Conservation (phyloP, 768 basidiomycete species). For the Suillus plorans region DNA sequence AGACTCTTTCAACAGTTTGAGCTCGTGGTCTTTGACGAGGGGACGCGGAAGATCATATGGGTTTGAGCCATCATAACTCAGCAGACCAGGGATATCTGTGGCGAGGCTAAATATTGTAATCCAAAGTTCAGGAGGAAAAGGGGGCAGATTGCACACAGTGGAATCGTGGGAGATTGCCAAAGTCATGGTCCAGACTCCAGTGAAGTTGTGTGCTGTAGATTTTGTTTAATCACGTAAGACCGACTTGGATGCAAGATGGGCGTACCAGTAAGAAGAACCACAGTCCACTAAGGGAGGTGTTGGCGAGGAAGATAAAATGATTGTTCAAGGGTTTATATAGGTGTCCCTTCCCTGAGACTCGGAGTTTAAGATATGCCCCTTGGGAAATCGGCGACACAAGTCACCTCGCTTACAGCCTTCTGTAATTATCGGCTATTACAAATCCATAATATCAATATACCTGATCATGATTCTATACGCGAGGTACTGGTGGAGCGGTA, state of each 20-base stretch:
- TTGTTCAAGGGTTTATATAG: constrained; percentile 12
- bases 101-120: constrained; percentile 24
- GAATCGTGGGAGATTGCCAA: constrained; percentile 1
- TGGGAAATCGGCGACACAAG: not conserved
- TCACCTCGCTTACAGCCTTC: not conserved
- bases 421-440: not conserved
- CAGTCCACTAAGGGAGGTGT: not conserved
- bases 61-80: constrained; percentile 12
- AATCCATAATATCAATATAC: too few species aligned
- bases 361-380: constrained; percentile 8
- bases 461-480: too few species aligned
- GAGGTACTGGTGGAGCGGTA: not conserved
- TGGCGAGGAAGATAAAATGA: constrained; percentile 1
- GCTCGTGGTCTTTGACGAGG: constrained; percentile 19
- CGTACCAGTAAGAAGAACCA: not conserved
- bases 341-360: constrained; percentile 12
- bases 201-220: not conserved
- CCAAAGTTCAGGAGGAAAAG: constrained; percentile 31
- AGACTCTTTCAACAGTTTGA: constrained; percentile 17
- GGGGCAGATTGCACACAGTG: not conserved
- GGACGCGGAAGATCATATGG: constrained; percentile 20
- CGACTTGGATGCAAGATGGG: not conserved
- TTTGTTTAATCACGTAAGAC: not conserved
- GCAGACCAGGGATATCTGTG: constrained; percentile 12
- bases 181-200: constrained; percentile 12